Evolutionary conservation across 2,329 filamentous ascomycete genomes (phyloP).

Genomic region (Fusarium sp.): DNA sequence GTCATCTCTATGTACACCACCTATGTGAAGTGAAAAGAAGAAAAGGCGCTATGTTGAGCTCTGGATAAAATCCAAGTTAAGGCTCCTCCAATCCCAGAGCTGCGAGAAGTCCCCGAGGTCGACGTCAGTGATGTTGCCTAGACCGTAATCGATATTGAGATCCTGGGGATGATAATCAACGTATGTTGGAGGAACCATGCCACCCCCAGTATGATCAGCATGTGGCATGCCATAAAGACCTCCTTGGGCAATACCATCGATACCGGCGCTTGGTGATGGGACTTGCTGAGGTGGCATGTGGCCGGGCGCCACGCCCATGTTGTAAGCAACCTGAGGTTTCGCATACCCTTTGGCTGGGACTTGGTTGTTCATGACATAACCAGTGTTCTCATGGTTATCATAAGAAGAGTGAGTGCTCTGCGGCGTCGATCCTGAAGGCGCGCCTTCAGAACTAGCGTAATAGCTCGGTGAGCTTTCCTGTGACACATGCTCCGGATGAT

Average conservation of each 20-base stretch:
- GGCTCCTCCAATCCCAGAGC: constrained; percentile 40
- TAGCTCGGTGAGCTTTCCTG: constrained; percentile 29
- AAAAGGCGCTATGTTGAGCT: constrained; percentile 19
- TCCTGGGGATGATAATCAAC: constrained; percentile 20
- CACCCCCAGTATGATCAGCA: neutral
- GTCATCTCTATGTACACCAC: constrained; percentile 24
- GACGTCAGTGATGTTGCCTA: constrained; percentile 34
- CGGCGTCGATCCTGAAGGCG: constrained; percentile 19
- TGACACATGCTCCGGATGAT: constrained; percentile 11
- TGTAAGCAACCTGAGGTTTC: neutral
- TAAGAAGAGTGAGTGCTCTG: constrained; percentile 23
- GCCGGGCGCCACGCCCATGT: neutral
- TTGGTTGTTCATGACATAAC: neutral
- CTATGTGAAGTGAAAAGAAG: neutral
- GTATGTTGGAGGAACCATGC: constrained; percentile 18
- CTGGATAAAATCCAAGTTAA: constrained; percentile 38
- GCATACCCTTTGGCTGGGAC: neutral
- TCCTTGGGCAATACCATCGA: constrained; percentile 22
- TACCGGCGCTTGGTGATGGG: constrained; percentile 26
- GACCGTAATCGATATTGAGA: constrained; percentile 11
- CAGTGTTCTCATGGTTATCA: constrained; percentile 8
- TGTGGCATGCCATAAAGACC: constrained; percentile 16
- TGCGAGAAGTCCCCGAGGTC: constrained; percentile 37
- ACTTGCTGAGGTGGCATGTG: constrained; percentile 12
- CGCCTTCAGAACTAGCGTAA: constrained; percentile 16